Percentiles rank a stretch among this genome's conserved stretches.
Conservation (phyloP, 495 filamentous ascomycete genomes). For the Thermothielavioides terrestris region DNA sequence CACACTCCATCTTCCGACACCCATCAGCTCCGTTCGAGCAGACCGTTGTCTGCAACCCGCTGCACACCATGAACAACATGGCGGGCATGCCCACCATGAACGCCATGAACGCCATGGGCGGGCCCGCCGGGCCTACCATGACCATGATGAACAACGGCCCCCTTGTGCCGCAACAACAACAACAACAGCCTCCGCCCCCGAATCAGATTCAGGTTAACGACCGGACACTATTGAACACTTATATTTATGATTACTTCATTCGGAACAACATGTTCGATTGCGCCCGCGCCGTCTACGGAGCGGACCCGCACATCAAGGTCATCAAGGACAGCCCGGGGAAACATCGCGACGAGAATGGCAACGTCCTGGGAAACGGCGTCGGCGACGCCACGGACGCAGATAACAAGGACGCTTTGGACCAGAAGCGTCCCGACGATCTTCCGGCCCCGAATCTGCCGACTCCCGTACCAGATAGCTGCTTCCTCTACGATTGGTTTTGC, state of each 20-base stretch:
- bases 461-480: slow-evolving; percentile 62
- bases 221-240: slow-evolving; percentile 65
- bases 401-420: slow-evolving; percentile 62
- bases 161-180: slow-evolving; percentile 30
- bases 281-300: slow-evolving; percentile 63
- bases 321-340: slow-evolving; percentile 50
- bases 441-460: slow-evolving; percentile 61
- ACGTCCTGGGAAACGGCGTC: slow-evolving; percentile 56
- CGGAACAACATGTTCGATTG: slow-evolving; percentile 71
- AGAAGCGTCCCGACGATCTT: slow-evolving; percentile 68
- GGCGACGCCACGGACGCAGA: slow-evolving; percentile 79
- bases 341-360: slow-evolving; percentile 54
- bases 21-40: slow-evolving; percentile 7
- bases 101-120: slow-evolving; percentile 54
- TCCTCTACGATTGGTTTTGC: slow-evolving; percentile 90
- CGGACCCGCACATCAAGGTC: slow-evolving; percentile 48
- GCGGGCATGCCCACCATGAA: slow-evolving; percentile 43
- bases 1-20: not conserved
- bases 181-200: slow-evolving; percentile 24
- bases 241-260: slow-evolving; percentile 95
- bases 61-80: slow-evolving; percentile 59
- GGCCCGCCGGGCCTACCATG: slow-evolving; percentile 52
- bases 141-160: slow-evolving; percentile 66
- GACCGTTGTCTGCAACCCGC: slow-evolving; percentile 24
- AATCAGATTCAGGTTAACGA: slow-evolving; percentile 22